phyloP scores from a whole-genome alignment of 441 rosid species.

The Populus trichocarpa region DNA sequence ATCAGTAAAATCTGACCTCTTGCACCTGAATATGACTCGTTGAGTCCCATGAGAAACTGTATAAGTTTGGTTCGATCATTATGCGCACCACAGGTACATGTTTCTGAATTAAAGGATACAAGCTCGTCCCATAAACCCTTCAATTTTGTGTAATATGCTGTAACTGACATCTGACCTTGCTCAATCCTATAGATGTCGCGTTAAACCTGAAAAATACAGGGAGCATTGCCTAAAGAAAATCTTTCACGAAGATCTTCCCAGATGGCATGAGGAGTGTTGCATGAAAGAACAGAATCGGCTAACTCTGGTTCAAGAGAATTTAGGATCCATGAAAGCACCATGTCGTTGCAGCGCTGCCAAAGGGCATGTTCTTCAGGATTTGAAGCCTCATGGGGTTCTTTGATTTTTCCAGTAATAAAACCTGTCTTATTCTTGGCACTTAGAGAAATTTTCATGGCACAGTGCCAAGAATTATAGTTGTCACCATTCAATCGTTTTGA shows the following conservation, averaged over 20 bases:
- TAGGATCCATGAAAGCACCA: neutral
- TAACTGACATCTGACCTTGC: neutral
- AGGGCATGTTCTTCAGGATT: neutral
- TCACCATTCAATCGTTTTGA: neutral
- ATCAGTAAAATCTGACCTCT: no score
- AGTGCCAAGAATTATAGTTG: neutral
- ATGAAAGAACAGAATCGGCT: no score
- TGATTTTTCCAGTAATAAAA: neutral
- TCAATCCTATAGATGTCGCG: neutral
- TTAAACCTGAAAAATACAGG: accelerated
- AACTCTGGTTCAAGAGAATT: neutral
- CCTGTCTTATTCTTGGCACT: neutral
- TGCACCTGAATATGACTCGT: no score
- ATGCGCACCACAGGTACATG: no score
- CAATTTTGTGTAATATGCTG: no score
- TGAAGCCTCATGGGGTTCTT: neutral
- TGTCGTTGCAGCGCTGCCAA: neutral
- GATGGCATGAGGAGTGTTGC: neutral
- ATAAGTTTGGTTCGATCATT: no score
- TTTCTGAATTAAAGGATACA: no score
- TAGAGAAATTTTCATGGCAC: neutral
- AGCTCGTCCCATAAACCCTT: no score
- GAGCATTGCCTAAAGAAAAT: neutral
- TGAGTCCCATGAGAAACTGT: no score
- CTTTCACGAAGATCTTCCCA: neutral